Percentiles rank a stretch among this genome's conserved stretches.
Evolutionary conservation across 2,329 filamentous ascomycete species (phyloP).

Genomic region (Phaeosphaeriaceae sp.): DNA sequence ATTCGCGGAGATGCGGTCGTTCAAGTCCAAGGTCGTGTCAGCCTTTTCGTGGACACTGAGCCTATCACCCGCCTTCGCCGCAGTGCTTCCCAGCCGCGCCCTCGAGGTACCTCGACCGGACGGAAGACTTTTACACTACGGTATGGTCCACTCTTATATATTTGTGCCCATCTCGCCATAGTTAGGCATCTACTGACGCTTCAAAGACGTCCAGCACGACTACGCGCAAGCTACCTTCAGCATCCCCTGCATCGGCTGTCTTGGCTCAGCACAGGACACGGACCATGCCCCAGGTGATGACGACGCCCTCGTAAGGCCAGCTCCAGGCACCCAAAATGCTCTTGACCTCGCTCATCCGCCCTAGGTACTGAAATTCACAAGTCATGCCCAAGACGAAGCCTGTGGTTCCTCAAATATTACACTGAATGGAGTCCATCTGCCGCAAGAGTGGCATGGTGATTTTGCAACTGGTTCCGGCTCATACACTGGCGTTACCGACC

Average conservation of each 20-base stretch:
- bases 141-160: conserved; percentile 36
- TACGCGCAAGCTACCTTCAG: conserved; percentile 53
- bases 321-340: conserved; percentile 41
- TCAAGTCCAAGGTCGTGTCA: conserved; percentile 41
- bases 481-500: conserved; percentile 36
- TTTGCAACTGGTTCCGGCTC: conserved; percentile 45
- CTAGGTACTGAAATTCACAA: conserved; percentile 52
- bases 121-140: conserved; percentile 35
- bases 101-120: conserved; percentile 23
- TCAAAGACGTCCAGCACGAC: conserved; percentile 40
- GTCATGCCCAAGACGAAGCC: conserved; percentile 45
- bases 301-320: conserved; percentile 50
- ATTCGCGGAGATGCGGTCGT: conserved; percentile 36
- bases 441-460: conserved; percentile 48
- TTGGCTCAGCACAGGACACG: conserved; percentile 45
- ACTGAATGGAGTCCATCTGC: conserved; percentile 49
- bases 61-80: conserved; percentile 33
- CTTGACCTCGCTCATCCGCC: conserved; percentile 33
- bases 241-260: conserved; percentile 52
- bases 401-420: conserved; percentile 52
- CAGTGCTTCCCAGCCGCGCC: conserved; percentile 29
- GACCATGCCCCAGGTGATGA: conserved; percentile 42
- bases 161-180: conserved; percentile 26
- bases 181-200: conserved; percentile 42
- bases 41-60: conserved; percentile 32